These are phyloP conservation scores for Tephrocybe sp. DNA, from an alignment of 768 basidiomycete species.

Conservation along the genomic window DNA sequence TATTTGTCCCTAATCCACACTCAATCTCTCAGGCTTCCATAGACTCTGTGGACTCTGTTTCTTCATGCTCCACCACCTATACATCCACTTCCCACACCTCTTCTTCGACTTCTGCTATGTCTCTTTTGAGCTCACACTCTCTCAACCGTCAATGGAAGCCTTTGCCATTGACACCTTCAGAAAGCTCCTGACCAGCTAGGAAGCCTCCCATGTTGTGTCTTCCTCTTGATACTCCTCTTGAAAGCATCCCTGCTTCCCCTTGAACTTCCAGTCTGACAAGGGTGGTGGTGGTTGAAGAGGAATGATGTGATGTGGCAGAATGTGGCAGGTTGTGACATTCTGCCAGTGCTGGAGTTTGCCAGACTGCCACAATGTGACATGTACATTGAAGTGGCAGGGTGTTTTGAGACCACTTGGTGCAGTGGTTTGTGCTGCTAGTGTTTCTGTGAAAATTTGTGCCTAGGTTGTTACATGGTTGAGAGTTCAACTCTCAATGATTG, in stretches of 20 bases:
- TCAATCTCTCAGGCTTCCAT: slow-evolving; percentile 11
- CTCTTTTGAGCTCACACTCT: slow-evolving; percentile 18
- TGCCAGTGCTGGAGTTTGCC: no score
- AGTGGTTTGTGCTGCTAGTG: no score
- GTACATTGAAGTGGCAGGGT: no score
- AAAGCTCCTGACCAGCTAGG: slow-evolving; percentile 7
- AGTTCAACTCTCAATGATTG: no score
- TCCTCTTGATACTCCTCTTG: slow-evolving; percentile 22
- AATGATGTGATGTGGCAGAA: no score
- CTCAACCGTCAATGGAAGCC: slow-evolving; percentile 7
- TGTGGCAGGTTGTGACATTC: no score
- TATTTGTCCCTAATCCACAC: slow-evolving; percentile 15
- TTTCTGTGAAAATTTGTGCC: no score
- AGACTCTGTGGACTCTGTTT: slow-evolving; percentile 19
- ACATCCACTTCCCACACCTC: slow-evolving; percentile 3
- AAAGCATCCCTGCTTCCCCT: slow-evolving; percentile 31
- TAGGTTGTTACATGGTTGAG: no score
- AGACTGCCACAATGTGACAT: no score
- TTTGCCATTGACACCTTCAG: slow-evolving; percentile 18
- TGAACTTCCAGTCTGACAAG: slow-evolving; percentile 17
- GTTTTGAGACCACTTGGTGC: no score
- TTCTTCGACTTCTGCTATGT: neutral
- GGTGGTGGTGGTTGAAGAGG: no score
- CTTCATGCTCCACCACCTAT: slow-evolving; percentile 20
- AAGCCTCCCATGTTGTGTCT: slow-evolving; percentile 21